Evolutionary conservation across 306 rosid species (phyloP), one percentile per base, ranked within the genome.

Genomic region (Cyamopsis tetragonoloba): DNA sequence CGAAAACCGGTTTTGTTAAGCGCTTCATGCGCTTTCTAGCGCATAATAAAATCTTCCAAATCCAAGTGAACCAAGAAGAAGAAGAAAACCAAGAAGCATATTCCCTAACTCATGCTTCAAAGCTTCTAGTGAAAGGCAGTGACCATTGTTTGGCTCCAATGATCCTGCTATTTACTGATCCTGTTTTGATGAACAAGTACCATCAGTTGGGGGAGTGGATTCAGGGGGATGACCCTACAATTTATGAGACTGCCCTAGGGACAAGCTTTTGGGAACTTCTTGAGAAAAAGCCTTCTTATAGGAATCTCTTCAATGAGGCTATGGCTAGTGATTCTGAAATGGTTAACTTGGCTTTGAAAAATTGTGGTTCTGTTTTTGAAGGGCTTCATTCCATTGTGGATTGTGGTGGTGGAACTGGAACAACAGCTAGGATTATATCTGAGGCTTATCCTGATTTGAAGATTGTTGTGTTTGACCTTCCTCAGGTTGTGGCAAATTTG

Each of bases 301-400:
- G 5, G 37, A n/a, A 11, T 23, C 0, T 2, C 26, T 82, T 85
- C 43, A 67, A 53, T 22, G 54, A 77, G 50, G 83, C 32, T 2
- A 79, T 82, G 85, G 70, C 77, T 0, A 54, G 81, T 60, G 83
- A 79, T 73, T 85, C 86, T 4, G 38, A 32, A 27, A 62, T 79
- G 77, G 17, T 85, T 15, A 62, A 68, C 47, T 14, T 79, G 80
- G 78, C 57, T 0, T 15, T 85, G 2, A 57, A 15, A 58, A 79
- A 77, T 2, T 77, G 75, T 65, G 74, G 62, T 46, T 73, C 59
- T 0, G 62, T 77, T 17, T 82, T 80, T 11, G 74, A 77, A 23
- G 85, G 83, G 1, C 7, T 80, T 9, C 64, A 67, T 44, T 55
- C 81, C 5, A 3, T 70, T 1, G 75, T 70, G 42, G 75, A 70